These are phyloP conservation scores for Sinapis alba DNA, from an alignment of 441 rosid species.

Conservation along the genomic window DNA sequence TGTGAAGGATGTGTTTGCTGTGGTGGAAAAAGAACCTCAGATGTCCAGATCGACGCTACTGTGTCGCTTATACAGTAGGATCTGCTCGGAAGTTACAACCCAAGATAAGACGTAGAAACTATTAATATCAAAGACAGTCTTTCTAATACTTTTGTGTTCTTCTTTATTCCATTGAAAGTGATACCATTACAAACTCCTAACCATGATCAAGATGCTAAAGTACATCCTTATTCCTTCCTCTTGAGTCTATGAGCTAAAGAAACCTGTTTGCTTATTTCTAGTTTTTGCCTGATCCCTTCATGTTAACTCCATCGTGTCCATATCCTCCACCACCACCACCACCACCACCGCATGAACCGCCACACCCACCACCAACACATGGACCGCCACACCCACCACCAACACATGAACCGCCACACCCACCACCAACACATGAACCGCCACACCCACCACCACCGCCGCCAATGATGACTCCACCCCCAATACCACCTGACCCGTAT, in stretches of 20 bases:
- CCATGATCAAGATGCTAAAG: constrained; percentile 35
- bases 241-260: constrained; percentile 13
- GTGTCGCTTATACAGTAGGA: constrained; percentile 63
- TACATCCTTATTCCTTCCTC: constrained; percentile 35
- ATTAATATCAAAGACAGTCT: not conserved
- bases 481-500: constrained; percentile 36
- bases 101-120: not conserved
- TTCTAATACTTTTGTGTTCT: not conserved
- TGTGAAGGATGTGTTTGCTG: constrained; percentile 76
- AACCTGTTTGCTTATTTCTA: constrained; percentile 16
- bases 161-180: constrained; percentile 29
- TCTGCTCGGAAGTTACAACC: constrained; percentile 42
- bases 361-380: constrained; percentile 26
- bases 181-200: constrained; percentile 31
- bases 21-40: constrained; percentile 84
- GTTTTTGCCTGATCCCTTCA: constrained; percentile 34
- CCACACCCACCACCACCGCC: constrained; percentile 21
- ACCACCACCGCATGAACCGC: constrained; percentile 35
- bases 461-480: constrained; percentile 39
- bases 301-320: constrained; percentile 27
- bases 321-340: constrained; percentile 27
- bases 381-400: no score
- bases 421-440: not conserved
- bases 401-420: not conserved
- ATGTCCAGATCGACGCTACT: constrained; percentile 75